These are phyloP conservation scores for Gymnopilus junonius DNA, from an alignment of 768 basidiomycete species.

Conservation along the genomic window DNA sequence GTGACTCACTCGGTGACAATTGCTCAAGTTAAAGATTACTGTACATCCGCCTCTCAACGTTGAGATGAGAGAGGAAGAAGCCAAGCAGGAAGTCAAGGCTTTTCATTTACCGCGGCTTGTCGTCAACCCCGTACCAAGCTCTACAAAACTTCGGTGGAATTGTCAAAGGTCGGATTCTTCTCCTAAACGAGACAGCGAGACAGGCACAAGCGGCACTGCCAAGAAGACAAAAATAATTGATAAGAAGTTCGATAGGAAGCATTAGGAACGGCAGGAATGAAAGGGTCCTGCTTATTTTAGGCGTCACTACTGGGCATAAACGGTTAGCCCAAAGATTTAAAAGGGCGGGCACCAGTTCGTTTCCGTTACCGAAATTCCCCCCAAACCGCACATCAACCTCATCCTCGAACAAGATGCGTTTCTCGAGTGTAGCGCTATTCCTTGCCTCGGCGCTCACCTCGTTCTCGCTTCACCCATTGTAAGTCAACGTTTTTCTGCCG, in stretches of 20 bases:
- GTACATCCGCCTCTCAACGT: not conserved
- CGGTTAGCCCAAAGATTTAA: slow-evolving; percentile 18
- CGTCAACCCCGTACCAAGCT: not conserved
- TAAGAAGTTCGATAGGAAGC: slow-evolving; percentile 23
- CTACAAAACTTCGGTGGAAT: not conserved
- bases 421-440: slow-evolving; percentile 27
- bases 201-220: slow-evolving; percentile 32
- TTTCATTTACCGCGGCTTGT: slow-evolving; percentile 3
- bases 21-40: not conserved
- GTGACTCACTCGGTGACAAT: slow-evolving; percentile 4
- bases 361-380: slow-evolving; percentile 18
- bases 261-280: slow-evolving; percentile 19
- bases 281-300: slow-evolving; percentile 29
- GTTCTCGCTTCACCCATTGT: slow-evolving; percentile 30
- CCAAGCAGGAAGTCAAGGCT: not conserved
- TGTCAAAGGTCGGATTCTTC: not conserved
- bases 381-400: slow-evolving; percentile 4
- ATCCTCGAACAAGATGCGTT: slow-evolving; percentile 31
- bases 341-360: slow-evolving; percentile 17
- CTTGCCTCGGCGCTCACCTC: slow-evolving; percentile 28
- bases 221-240: slow-evolving; percentile 20
- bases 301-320: slow-evolving; percentile 12
- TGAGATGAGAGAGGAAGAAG: not conserved
- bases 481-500: slow-evolving; percentile 16
- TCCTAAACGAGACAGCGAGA: slow-evolving; percentile 17